These are phyloP conservation scores for Jackrogersella minutella DNA, from an alignment of 495 filamentous ascomycete species.

Conservation along the genomic window DNA sequence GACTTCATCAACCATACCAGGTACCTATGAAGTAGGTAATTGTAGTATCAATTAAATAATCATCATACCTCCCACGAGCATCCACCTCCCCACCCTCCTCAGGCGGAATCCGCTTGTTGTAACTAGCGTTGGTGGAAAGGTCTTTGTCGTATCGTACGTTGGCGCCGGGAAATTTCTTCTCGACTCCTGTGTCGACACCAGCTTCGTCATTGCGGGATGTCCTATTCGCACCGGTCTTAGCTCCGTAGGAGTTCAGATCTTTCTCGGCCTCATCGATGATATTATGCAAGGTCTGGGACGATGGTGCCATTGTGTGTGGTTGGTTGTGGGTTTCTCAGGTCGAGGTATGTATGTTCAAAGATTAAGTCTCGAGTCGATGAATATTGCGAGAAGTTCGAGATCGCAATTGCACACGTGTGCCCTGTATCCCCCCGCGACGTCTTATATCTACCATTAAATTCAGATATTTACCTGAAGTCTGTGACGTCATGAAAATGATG, in stretches of 20 bases:
- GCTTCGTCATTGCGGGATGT: slow-evolving; percentile 39
- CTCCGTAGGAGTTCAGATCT: slow-evolving; percentile 55
- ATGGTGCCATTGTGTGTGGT: slow-evolving; percentile 34
- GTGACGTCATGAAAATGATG: slow-evolving; percentile 25
- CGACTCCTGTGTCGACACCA: slow-evolving; percentile 44
- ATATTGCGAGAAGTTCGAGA: no score
- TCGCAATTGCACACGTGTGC: no score
- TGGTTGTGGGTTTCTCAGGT: background rate
- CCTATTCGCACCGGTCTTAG: slow-evolving; percentile 50
- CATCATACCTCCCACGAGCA: slow-evolving; percentile 46
- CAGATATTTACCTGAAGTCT: slow-evolving; percentile 19
- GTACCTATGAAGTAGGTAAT: background rate
- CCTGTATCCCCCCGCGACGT: no score
- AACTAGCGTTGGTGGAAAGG: slow-evolving; percentile 45
- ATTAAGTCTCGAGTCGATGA: background rate
- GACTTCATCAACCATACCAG: no score
- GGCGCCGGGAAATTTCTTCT: slow-evolving; percentile 47
- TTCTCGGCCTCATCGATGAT: slow-evolving; percentile 57
- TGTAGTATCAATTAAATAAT: background rate
- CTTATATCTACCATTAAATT: slow-evolving; percentile 16
- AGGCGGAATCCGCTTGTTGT: slow-evolving; percentile 49
- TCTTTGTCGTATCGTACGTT: slow-evolving; percentile 45
- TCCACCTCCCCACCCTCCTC: slow-evolving; percentile 52
- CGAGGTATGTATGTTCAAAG: background rate
- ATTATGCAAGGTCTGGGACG: slow-evolving; percentile 29